Conservation (phyloP, 2,329 filamentous ascomycete species). For the Sporothrix pallida region DNA sequence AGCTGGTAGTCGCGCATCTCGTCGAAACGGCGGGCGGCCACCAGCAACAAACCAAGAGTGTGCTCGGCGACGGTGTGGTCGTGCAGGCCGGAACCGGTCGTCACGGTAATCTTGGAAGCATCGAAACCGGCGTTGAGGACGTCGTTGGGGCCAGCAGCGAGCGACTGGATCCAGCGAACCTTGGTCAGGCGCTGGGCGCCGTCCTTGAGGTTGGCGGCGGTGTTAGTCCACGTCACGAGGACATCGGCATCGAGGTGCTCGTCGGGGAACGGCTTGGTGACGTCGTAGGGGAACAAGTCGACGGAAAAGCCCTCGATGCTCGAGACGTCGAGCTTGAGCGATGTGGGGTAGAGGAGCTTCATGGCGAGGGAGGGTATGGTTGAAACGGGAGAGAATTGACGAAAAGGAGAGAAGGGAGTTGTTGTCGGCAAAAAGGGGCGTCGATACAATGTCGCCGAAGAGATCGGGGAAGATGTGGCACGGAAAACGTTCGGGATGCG, state of each 20-base stretch:
- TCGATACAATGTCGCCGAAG: slow-evolving; percentile 1
- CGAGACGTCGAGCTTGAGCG: slow-evolving; percentile 39
- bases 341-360: slow-evolving; percentile 42
- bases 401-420: neutral
- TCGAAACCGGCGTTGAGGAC: slow-evolving; percentile 56
- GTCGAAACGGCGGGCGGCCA: slow-evolving; percentile 49
- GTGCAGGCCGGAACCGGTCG: slow-evolving; percentile 55
- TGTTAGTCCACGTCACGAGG: slow-evolving; percentile 55
- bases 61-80: slow-evolving; percentile 58
- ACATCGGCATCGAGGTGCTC: slow-evolving; percentile 54
- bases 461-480: neutral
- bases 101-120: slow-evolving; percentile 46
- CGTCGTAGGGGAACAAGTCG: slow-evolving; percentile 46
- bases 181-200: slow-evolving; percentile 51
- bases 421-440: neutral
- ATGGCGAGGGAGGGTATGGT: slow-evolving; percentile 29
- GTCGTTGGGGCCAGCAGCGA: slow-evolving; percentile 57
- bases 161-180: slow-evolving; percentile 57
- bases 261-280: slow-evolving; percentile 50
- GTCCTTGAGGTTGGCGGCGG: slow-evolving; percentile 51
- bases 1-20: slow-evolving; percentile 55
- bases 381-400: neutral
- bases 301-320: slow-evolving; percentile 39
- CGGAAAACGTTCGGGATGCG: slow-evolving; percentile 9
- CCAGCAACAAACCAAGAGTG: slow-evolving; percentile 51